phyloP scores from a whole-genome alignment of 176 grass and related monocot species.

The Urochloa ruziziensis region DNA sequence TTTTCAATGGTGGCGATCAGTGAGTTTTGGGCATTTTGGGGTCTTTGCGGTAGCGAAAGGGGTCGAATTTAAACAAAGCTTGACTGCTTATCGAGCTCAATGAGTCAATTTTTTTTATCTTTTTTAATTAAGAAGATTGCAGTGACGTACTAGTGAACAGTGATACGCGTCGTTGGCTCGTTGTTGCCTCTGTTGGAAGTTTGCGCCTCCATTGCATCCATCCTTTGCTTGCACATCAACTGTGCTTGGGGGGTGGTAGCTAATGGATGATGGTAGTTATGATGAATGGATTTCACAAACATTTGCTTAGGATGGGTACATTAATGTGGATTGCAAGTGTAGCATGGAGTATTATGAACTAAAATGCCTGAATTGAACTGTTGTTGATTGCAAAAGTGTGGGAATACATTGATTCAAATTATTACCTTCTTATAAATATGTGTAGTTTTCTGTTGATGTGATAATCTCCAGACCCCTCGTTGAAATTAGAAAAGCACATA shows the following conservation, averaged over 20 bases:
- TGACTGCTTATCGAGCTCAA: not conserved
- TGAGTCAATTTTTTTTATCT: not conserved
- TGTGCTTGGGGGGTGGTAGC: not conserved
- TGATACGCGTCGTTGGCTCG: not conserved
- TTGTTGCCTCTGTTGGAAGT: not conserved
- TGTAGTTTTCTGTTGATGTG: not conserved
- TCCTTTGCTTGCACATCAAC: not conserved
- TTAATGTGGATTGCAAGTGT: not conserved
- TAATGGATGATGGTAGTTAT: not conserved
- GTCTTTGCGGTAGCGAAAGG: not conserved
- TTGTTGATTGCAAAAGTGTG: not conserved
- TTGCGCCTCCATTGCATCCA: not conserved
- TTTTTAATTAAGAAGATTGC: not conserved
- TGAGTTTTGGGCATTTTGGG: not conserved
- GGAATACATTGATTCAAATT: not conserved
- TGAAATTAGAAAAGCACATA: not conserved
- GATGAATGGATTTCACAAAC: not conserved
- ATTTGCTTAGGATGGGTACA: not conserved
- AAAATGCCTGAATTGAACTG: not conserved
- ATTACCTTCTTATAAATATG: not conserved
- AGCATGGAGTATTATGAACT: not conserved
- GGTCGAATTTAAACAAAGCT: not conserved
- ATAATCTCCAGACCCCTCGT: not conserved
- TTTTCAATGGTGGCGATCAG: not conserved
- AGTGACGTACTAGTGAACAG: not conserved